A percentile compares a stretch with the other conserved stretches of the same genome.
Conservation (phyloP, 441 rosid genomes). For the Gossypium davidsonii region DNA sequence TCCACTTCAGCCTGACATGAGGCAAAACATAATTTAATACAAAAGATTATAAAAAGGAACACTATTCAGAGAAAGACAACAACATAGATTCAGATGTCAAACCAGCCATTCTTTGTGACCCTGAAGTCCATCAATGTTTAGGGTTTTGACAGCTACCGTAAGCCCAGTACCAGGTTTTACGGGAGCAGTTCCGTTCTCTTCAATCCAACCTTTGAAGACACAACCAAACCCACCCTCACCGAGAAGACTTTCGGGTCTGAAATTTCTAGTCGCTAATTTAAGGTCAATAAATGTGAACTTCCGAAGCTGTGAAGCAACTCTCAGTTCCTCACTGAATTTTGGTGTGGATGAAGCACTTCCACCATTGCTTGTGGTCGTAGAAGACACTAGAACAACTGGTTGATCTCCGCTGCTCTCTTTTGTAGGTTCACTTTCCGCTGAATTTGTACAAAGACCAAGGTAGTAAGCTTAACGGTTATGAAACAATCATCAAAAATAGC, state of each 20-base stretch:
- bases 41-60: background rate
- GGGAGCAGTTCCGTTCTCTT: constrained; percentile 61
- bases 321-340: constrained; percentile 45
- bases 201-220: constrained; percentile 63
- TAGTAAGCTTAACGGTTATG: background rate
- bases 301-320: constrained; percentile 47
- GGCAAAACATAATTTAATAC: background rate
- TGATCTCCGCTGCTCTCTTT: constrained; percentile 45
- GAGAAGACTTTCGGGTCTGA: constrained; percentile 60
- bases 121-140: constrained; percentile 57
- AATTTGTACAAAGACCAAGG: constrained; percentile 14
- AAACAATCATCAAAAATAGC: background rate
- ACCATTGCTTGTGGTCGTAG: constrained; percentile 42
- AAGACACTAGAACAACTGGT: constrained; percentile 41
- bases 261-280: constrained; percentile 53
- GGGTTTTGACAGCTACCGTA: constrained; percentile 56
- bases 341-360: constrained; percentile 42
- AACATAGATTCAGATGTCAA: constrained; percentile 9
- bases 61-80: background rate
- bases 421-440: constrained; percentile 47
- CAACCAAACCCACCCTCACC: constrained; percentile 67
- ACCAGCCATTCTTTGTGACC: constrained; percentile 73
- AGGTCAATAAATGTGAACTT: constrained; percentile 48
- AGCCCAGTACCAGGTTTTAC: constrained; percentile 64
- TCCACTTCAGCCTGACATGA: constrained; percentile 51